These are phyloP conservation scores for Borovskyia barvae DNA, from an alignment of 208 protist species.

Conservation along the genomic window DNA sequence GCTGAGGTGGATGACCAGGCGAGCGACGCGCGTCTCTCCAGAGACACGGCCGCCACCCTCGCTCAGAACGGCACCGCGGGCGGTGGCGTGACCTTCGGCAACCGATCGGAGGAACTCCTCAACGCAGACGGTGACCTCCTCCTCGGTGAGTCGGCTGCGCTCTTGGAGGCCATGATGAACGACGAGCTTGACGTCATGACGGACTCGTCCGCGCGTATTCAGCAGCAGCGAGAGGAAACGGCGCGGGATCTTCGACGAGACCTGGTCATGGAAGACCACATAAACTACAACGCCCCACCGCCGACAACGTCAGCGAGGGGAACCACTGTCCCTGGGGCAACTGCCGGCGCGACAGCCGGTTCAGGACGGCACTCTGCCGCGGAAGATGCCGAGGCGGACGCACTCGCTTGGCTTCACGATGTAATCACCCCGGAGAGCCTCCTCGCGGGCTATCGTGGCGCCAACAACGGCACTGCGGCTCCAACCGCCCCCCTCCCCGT, in stretches of 20 bases:
- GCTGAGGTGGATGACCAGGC: constrained; percentile 65
- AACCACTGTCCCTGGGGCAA: neutral
- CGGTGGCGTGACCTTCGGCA: neutral
- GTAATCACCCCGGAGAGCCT: constrained; percentile 61
- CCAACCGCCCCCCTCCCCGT: too few species aligned
- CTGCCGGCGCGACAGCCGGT: neutral
- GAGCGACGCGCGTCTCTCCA: constrained; percentile 34
- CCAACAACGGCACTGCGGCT: neutral
- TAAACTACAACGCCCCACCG: constrained; percentile 51
- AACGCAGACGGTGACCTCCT: constrained; percentile 50
- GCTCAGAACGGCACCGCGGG: too few species aligned
- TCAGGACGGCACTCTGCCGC: neutral
- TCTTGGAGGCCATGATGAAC: constrained; percentile 76
- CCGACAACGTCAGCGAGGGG: too few species aligned
- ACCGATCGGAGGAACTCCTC: constrained; percentile 5
- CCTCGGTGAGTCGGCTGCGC: constrained; percentile 71
- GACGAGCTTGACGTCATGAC: constrained; percentile 37
- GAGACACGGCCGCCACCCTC: constrained; percentile 10
- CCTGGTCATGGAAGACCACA: constrained; percentile 48
- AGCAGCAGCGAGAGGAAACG: constrained; percentile 20
- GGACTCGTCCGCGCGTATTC: constrained; percentile 14
- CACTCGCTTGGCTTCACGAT: constrained; percentile 84
- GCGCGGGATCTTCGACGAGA: constrained; percentile 40
- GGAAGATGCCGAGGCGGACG: constrained; percentile 39
- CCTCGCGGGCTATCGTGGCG: constrained; percentile 13